Base-by-base conservation (phyloP, 164 flowering plant species). In the Vitis labrusca region DNA sequence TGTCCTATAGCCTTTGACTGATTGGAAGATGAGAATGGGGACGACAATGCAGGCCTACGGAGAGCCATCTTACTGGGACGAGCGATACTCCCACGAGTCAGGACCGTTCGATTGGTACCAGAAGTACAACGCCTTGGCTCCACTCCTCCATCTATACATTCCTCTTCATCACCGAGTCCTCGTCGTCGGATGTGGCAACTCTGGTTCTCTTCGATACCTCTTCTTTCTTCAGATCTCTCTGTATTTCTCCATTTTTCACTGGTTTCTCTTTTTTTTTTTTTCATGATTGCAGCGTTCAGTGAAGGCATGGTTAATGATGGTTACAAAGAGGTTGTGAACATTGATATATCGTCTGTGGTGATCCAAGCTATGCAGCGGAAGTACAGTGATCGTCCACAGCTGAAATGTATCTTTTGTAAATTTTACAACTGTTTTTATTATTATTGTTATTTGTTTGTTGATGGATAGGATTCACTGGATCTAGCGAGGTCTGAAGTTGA, bases 61-160 rank as follows among this genome's bases (percentile, higher is more conserved):
- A 4, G 97, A 93, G 56, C 75, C 91, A n/a, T 80, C 80, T 75
- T 93, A 93, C 75, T 93, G 98, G 98, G 89, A 93, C 84, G 84
- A 83, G 17, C 82, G 98, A 47, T 93, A 93, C 85, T 37, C 83
- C 23, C 68, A 79, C 67, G 95, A 90, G 63, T 58, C 85, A 2
- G 84, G 82, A 0, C 77, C 89, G 10, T 93, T 93, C 70, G 98
- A 93, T 78, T 93, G 98, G 98, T 93, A 91, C 85, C 98, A 93
- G 77, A 93, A 89, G 57, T 89, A 91, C 78, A 67, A 82, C 2
- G 73, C 91, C 61, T 80, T 93, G 50, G 84, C 96, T 50, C 93
- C 97, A 3, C 85, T 93, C 63, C 67, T 93, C 76, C 77, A 74
- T 50, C 87, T 87, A 67, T 93, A 91, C 81, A 10, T 86, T 70